Base-by-base conservation (phyloP, 768 basidiomycete genomes). In the Boletus insuetus region DNA sequence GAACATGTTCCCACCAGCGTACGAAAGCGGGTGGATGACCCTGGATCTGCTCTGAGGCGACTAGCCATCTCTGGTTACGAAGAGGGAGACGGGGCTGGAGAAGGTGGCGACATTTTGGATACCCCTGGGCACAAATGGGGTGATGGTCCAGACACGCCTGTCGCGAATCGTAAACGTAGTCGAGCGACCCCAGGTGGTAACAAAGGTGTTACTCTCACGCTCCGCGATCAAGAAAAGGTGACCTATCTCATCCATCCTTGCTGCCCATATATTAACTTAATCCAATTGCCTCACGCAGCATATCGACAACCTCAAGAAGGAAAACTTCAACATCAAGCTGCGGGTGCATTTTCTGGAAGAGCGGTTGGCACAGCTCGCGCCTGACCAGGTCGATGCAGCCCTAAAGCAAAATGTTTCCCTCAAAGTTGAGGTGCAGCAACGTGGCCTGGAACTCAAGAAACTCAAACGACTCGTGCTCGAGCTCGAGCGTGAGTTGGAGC, bases 151-250 rank as follows among this genome's bases (percentile, higher is more conserved):
- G 82, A 81, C 40, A 82, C 82, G 5, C 82, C 82, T n/a, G 64
- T 74, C 34, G 72, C 76, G 9, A 76, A 80, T 16, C 70, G 75
- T 20, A 82, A 81, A 65, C 77, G 79, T 26, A 63, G 64, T n/a
- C 62, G 72, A 55, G 64, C 52, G n/a, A 64, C 59, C 17, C 61
- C 62, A 7, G 53, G 61, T 13, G 68, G 61, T 13, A 63, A 66
- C 17, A 77, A 73, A 32, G 69, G 69, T 12, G 73, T 66, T 26
- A 73, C 83, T 16, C 80, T 97, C 61, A 96, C 95, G 0, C 78
- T 99, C 14, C 82, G 94, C 9, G 96, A 98, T 69, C 96, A 99
- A 71, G 95, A 98, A 74, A 96, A 98, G 82, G 96, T 92, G 53
- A 61, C 3, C 24, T 37, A 44, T 26, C 54, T 39, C 51, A 9